Evolutionary conservation across 192 early-diverging fungal species (phyloP), one percentile per base, ranked within the genome.

Genomic region (Podila minutissima): DNA sequence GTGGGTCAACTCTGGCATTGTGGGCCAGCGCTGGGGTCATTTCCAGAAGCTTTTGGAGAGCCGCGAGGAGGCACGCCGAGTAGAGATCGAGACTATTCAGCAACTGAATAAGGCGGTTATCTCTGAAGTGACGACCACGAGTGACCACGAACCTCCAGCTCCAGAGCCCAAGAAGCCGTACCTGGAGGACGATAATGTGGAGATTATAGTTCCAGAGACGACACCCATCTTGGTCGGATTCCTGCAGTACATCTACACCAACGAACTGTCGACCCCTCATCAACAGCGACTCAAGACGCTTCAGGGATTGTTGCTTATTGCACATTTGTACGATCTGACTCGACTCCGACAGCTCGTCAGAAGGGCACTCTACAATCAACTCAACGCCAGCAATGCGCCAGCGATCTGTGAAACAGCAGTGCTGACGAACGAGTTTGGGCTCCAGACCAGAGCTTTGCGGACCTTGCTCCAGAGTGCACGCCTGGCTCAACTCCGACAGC

Each of bases 21-120:
- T 81, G 5, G 77, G 77, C 12, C 77, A 81, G 26, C 77, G 77
- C 5, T 81, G 77, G 77, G 77, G 77, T 12, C 69, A 69, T 26
- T 73, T 81, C 58, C 77, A 81, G 38, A 46, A 50, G 1, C 58
- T 81, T 31, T 64, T 81, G 62, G 57, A 69, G 46, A 66, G 73
- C 20, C 60, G 67, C 8, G 62, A 69, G 6, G 29, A 61, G 59
- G 26, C 20, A 61, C 59, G 29, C 22, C 26, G 17, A 26, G 20
- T 38, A 15, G 50, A 59, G 67, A 64, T 58, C 20, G 26, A 69
- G 48, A 22, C 53, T 24, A 55, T 24, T 3, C 53, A 55, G 53
- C 53, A 55, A 22, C 53, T 2, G n/a, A 24, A 26, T 10, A 55
- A 55, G 53, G 17, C 24, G n/a, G 8, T 55, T 7, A 26, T 55